These are phyloP conservation scores for Aphanomyces astaci DNA, from an alignment of 352 stramenopile genomes.

Conservation along the genomic window DNA sequence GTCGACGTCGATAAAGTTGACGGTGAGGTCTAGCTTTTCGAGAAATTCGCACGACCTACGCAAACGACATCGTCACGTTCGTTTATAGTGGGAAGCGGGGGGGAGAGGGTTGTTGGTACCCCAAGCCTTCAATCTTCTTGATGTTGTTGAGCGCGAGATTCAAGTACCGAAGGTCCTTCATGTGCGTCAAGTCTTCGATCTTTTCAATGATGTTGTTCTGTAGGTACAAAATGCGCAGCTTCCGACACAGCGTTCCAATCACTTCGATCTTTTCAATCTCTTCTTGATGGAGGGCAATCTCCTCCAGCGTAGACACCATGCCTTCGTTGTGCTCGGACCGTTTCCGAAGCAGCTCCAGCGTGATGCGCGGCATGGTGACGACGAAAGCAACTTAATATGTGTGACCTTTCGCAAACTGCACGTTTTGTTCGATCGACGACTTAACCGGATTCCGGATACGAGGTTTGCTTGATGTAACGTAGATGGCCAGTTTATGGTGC, in stretches of 20 bases:
- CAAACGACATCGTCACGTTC: background rate
- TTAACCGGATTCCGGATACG: too few species aligned
- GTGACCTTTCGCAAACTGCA: background rate
- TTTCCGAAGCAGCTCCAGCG: conserved; percentile 72
- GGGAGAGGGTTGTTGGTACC: background rate
- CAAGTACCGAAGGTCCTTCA: conserved; percentile 92
- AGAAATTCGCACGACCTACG: conserved; percentile 76
- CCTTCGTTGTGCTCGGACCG: conserved; percentile 93
- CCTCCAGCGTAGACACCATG: conserved; percentile 88
- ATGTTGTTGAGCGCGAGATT: conserved; percentile 96
- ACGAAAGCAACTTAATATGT: background rate
- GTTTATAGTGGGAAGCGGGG: background rate
- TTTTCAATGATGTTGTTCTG: conserved; percentile 95
- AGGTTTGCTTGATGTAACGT: too few species aligned
- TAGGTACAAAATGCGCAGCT: conserved; percentile 91
- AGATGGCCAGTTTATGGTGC: too few species aligned
- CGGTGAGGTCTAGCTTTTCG: conserved; percentile 90
- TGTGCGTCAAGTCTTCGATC: conserved; percentile 88
- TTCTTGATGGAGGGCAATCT: conserved; percentile 89
- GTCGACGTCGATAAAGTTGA: conserved; percentile 94
- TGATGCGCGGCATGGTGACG: conserved; percentile 62
- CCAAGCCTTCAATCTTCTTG: conserved; percentile 76
- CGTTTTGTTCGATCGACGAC: background rate
- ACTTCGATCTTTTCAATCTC: conserved; percentile 90
- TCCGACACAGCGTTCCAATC: conserved; percentile 82